phyloP scores from a whole-genome alignment of 192 early-diverging fungal species.

The Thamnidium elegans region DNA sequence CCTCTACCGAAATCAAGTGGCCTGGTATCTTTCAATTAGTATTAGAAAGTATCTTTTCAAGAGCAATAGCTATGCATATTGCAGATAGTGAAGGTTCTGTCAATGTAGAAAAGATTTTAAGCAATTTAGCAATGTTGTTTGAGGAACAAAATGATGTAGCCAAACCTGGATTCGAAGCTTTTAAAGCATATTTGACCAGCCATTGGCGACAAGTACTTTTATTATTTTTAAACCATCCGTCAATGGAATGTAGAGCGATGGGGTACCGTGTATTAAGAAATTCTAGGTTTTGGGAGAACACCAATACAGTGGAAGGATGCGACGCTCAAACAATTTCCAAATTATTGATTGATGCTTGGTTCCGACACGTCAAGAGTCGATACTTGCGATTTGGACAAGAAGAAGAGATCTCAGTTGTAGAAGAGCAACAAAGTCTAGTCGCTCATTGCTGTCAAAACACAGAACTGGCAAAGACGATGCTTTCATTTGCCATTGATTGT shows the following conservation, averaged over 20 bases:
- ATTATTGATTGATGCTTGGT: conserved; percentile 27
- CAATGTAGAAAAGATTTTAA: conserved; percentile 22
- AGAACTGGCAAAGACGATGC: conserved; percentile 16
- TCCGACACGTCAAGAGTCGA: conserved; percentile 25
- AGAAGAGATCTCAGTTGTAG: conserved; percentile 2
- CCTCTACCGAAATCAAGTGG: conserved; percentile 25
- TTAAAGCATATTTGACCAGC: conserved; percentile 18
- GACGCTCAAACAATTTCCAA: conserved; percentile 10
- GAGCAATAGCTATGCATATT: conserved; percentile 23
- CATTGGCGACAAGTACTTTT: conserved; percentile 33
- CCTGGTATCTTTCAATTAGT: conserved; percentile 22
- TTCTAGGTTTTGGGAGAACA: conserved; percentile 23
- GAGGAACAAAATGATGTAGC: conserved; percentile 14
- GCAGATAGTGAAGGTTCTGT: conserved; percentile 23
- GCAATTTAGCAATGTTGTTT: conserved; percentile 29
- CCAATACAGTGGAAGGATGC: background rate
- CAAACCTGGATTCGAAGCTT: conserved; percentile 8
- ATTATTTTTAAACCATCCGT: conserved; percentile 33
- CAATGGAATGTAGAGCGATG: conserved; percentile 25
- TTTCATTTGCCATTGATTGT: conserved; percentile 12
- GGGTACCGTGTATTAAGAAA: conserved; percentile 25
- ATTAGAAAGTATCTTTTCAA: conserved; percentile 27
- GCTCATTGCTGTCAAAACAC: conserved; percentile 13
- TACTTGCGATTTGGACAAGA: conserved; percentile 21
- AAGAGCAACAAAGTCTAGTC: conserved; percentile 15